Evolutionary conservation across 805 yeast genomes (phyloP), one percentile per base, ranked within the genome.

Genomic region (Suhomyces emberorum): DNA sequence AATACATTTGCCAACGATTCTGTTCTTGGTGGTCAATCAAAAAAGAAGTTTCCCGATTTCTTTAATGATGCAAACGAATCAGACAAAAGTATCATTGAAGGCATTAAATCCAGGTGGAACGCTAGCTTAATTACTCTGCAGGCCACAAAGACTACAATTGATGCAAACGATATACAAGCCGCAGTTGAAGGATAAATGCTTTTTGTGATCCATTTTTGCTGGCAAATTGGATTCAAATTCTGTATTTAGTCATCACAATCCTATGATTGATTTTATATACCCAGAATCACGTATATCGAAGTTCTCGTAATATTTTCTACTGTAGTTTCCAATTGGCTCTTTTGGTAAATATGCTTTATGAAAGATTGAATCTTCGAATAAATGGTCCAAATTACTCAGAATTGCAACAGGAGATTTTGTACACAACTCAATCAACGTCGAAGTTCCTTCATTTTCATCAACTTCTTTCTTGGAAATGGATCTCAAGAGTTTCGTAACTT

Each of bases 1-100:
- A 57, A 62, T 7, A 61, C 60, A 14, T 63, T 62, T 43, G 54
- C 50, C 4, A 64, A 61, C 34, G 69, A 64, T 21, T 59, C 66
- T 1, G 43, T 57, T 22, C 31, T 39, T n/a, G 55, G 48, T 10
- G 44, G 46, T 32, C 34, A 32, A 24, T 23, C 29, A 3, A 39
- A 35, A 32, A 44, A 46, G 39, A 39, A 46, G 37, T 32, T 37
- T 17, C 43, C 39, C 11, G 51, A 52, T 12, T 30, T 43, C 14
- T 41, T 42, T 28, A 41, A 42, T 12, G 50, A 50, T 15, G 49
- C 39, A 19, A 30, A 41, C 20, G 58, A 50, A 20, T 39, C 49
- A 2, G 58, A 57, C 27, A 49, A 31, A 26, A 52, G 57, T 38
- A 28, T 55, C 1, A 28, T 54, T 20, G 55, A 52, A 26, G 32